Evolutionary conservation across 1,284 basidiomycete genomes (phyloP).

Genomic region (Singerocomus inundabilis): DNA sequence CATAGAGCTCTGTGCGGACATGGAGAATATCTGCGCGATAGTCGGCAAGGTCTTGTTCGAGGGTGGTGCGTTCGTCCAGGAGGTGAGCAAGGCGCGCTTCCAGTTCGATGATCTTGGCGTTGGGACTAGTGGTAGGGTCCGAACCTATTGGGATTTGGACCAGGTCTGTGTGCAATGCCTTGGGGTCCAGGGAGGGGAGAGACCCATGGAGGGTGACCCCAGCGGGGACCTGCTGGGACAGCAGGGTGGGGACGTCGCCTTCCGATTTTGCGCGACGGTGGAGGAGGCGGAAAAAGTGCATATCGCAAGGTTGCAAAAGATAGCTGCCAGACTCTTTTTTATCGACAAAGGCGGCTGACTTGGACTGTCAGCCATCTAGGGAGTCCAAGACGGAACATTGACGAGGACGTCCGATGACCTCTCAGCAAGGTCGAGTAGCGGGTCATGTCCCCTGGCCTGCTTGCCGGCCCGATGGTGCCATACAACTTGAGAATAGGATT

Average conservation of each 20-base stretch:
- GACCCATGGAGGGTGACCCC: slow-evolving; percentile 13
- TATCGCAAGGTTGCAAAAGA: slow-evolving; percentile 10
- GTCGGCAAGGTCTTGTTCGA: slow-evolving; percentile 29
- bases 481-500: too few species aligned
- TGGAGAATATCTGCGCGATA: slow-evolving; percentile 32
- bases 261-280: slow-evolving; percentile 40
- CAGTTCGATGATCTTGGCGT: slow-evolving; percentile 11
- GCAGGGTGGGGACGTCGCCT: slow-evolving; percentile 31
- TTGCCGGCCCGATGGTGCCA: too few species aligned
- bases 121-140: background rate
- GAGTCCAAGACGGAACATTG: background rate
- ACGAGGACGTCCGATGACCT: background rate
- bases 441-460: too few species aligned
- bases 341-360: slow-evolving; percentile 20
- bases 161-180: slow-evolving; percentile 3
- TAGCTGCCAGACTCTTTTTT: slow-evolving; percentile 11
- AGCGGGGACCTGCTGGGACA: slow-evolving; percentile 7
- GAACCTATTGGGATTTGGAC: background rate
- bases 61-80: slow-evolving; percentile 15
- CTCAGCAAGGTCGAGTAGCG: too few species aligned
- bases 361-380: slow-evolving; percentile 13
- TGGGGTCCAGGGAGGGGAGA: slow-evolving; percentile 27
- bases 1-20: slow-evolving; percentile 32
- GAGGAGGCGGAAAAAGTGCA: slow-evolving; percentile 39
- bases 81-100: slow-evolving; percentile 15